These are phyloP conservation scores for Tanacetum coccineum DNA, from an alignment of 129 eudicot species.

Conservation along the genomic window DNA sequence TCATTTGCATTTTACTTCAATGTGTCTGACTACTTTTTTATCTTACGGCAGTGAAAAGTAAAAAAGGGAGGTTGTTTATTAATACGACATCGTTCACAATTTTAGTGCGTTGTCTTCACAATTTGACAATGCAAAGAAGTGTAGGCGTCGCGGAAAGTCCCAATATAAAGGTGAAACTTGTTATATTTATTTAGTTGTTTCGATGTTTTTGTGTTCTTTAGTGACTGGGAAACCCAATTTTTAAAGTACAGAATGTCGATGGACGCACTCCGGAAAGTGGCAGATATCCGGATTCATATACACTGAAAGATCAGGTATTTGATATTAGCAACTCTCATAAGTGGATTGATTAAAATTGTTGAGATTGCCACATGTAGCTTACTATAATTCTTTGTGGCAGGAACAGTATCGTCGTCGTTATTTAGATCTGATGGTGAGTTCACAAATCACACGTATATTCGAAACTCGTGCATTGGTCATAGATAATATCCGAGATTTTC, in stretches of 20 bases:
- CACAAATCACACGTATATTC: slow-evolving; percentile 71
- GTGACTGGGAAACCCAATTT: slow-evolving; percentile 10
- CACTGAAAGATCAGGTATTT: slow-evolving; percentile 79
- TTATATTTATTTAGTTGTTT: background rate
- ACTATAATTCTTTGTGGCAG: slow-evolving; percentile 27
- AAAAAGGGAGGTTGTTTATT: slow-evolving; percentile 85
- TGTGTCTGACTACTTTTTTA: no score
- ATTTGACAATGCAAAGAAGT: slow-evolving; percentile 83
- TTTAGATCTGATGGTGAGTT: slow-evolving; percentile 78
- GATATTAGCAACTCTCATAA: background rate
- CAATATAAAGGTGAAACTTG: slow-evolving; percentile 39
- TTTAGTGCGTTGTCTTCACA: slow-evolving; percentile 82
- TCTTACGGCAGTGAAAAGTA: slow-evolving; percentile 60
- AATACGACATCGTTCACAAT: slow-evolving; percentile 65
- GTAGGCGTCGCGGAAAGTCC: slow-evolving; percentile 52
- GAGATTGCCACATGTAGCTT: background rate
- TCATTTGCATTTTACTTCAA: background rate
- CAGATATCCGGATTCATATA: slow-evolving; percentile 74
- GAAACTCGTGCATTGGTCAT: slow-evolving; percentile 68
- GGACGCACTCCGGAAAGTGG: slow-evolving; percentile 72
- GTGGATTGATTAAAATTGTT: no score
- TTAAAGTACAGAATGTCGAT: slow-evolving; percentile 50
- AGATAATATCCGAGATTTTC: slow-evolving; percentile 60
- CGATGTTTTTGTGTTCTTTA: slow-evolving; percentile 3
- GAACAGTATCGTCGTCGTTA: slow-evolving; percentile 90